phyloP scores from a whole-genome alignment of 306 rosid species.

The Vigna angularis region DNA sequence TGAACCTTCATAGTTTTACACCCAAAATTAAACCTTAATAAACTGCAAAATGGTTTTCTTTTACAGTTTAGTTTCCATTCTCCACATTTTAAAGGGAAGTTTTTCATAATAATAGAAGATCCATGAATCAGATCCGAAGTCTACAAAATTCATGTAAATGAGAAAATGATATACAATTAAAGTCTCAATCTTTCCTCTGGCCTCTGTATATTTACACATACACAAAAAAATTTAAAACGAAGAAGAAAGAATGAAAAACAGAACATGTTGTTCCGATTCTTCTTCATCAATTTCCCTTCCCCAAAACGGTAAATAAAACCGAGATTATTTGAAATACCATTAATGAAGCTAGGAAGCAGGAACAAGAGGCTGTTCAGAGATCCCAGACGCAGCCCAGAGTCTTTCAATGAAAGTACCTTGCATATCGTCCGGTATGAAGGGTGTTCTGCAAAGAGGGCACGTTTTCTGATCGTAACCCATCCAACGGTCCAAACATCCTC shows the following conservation, averaged over 20 bases:
- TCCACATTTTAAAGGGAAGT: neutral
- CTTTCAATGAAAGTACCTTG: slow-evolving; percentile 59
- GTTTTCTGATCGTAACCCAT: slow-evolving; percentile 85
- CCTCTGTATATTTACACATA: slow-evolving; percentile 33
- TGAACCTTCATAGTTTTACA: neutral
- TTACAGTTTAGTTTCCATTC: neutral
- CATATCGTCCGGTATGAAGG: slow-evolving; percentile 66
- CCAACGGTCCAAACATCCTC: slow-evolving; percentile 92
- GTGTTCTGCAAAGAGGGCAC: slow-evolving; percentile 82
- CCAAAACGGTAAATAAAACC: neutral
- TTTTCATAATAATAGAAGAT: neutral
- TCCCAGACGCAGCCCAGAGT: slow-evolving; percentile 77
- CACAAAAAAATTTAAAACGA: neutral
- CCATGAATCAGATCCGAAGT: slow-evolving; percentile 27
- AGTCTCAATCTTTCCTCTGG: slow-evolving; percentile 23
- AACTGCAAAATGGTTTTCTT: neutral
- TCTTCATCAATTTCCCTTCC: neutral
- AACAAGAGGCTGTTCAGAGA: slow-evolving; percentile 57
- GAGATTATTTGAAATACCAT: neutral
- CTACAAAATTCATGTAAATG: slow-evolving; percentile 30
- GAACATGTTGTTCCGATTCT: neutral
- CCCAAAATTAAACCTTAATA: neutral
- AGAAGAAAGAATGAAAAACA: neutral
- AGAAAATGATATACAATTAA: slow-evolving; percentile 36
- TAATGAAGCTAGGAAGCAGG: slow-evolving; percentile 36